A percentile compares a stretch with the other conserved stretches of the same genome.
These are phyloP conservation scores for Alternaria alternata DNA, from an alignment of 2,329 filamentous ascomycete genomes.

Conservation along the genomic window DNA sequence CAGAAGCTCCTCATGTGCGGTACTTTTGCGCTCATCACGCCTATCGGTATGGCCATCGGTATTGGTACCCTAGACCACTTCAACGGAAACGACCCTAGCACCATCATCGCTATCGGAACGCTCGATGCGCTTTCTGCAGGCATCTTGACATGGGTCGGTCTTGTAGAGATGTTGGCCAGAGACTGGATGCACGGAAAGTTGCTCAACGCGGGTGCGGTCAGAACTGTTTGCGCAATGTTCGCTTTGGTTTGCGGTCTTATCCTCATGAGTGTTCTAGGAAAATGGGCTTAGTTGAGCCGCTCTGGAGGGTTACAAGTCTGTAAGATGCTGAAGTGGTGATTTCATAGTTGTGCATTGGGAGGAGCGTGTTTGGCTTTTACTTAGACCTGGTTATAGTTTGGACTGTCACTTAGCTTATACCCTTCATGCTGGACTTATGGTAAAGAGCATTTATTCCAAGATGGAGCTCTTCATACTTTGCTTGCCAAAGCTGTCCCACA, in stretches of 20 bases:
- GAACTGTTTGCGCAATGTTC: slow-evolving; percentile 60
- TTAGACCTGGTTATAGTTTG: slow-evolving; percentile 2
- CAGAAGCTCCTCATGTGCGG: slow-evolving; percentile 69
- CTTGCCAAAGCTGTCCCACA: slow-evolving; percentile 46
- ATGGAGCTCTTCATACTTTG: slow-evolving; percentile 44
- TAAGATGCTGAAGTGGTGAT: slow-evolving; percentile 5
- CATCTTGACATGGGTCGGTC: slow-evolving; percentile 79
- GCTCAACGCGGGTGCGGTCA: slow-evolving; percentile 58
- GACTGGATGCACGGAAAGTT: slow-evolving; percentile 71
- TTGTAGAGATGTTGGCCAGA: slow-evolving; percentile 80
- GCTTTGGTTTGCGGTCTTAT: slow-evolving; percentile 69
- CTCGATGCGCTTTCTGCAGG: slow-evolving; percentile 77
- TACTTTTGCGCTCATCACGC: slow-evolving; percentile 75
- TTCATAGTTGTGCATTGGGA: slow-evolving; percentile 9
- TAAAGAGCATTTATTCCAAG: slow-evolving; percentile 20
- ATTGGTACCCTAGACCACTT: slow-evolving; percentile 74
- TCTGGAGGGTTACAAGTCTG: not conserved
- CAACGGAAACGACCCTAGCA: slow-evolving; percentile 75
- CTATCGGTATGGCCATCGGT: slow-evolving; percentile 81
- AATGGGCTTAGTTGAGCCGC: slow-evolving; percentile 67
- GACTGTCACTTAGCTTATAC: slow-evolving; percentile 3
- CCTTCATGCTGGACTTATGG: not conserved
- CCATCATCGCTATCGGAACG: slow-evolving; percentile 75
- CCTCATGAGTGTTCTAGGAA: slow-evolving; percentile 76
- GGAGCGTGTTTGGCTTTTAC: not conserved